phyloP scores from a whole-genome alignment of 192 early-diverging fungal species.

The Rhizoclosmatium sp. region DNA sequence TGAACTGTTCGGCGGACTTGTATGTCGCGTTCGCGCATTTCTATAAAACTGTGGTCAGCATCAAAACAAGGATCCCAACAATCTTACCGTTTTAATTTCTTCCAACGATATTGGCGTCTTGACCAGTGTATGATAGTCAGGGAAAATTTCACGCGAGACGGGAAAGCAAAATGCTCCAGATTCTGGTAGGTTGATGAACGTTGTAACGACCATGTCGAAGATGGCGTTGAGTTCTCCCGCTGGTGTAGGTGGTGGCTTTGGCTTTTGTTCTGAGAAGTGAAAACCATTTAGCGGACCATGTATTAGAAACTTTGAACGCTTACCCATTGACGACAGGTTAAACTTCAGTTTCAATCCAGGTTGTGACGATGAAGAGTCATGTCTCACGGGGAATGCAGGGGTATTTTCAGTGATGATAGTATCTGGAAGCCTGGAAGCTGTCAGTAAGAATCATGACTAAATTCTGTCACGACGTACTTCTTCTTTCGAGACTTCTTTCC shows the following conservation, averaged over 20 bases:
- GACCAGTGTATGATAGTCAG: slow-evolving; percentile 62
- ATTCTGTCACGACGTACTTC: slow-evolving; percentile 4
- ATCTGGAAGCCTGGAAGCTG: neutral
- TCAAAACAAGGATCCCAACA: neutral
- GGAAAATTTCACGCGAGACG: slow-evolving; percentile 52
- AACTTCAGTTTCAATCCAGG: slow-evolving; percentile 32
- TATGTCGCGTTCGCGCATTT: slow-evolving; percentile 49
- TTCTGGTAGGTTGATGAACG: slow-evolving; percentile 56
- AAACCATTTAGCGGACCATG: slow-evolving; percentile 22
- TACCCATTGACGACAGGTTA: slow-evolving; percentile 2
- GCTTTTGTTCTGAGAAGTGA: slow-evolving; percentile 21
- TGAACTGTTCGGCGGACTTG: slow-evolving; percentile 53
- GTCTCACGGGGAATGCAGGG: neutral
- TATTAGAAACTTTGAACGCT: neutral
- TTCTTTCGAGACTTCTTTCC: slow-evolving; percentile 9
- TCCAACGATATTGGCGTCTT: slow-evolving; percentile 62
- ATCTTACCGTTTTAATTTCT: slow-evolving; percentile 61
- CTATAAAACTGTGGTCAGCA: slow-evolving; percentile 11
- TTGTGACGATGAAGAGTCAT: neutral
- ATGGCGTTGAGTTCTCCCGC: slow-evolving; percentile 58
- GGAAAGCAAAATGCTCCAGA: slow-evolving; percentile 57
- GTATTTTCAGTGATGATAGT: neutral
- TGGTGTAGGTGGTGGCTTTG: slow-evolving; percentile 40
- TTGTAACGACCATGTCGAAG: slow-evolving; percentile 49
- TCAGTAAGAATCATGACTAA: neutral